Conservation (phyloP, 441 rosid genomes). For the Manihot esculenta region DNA sequence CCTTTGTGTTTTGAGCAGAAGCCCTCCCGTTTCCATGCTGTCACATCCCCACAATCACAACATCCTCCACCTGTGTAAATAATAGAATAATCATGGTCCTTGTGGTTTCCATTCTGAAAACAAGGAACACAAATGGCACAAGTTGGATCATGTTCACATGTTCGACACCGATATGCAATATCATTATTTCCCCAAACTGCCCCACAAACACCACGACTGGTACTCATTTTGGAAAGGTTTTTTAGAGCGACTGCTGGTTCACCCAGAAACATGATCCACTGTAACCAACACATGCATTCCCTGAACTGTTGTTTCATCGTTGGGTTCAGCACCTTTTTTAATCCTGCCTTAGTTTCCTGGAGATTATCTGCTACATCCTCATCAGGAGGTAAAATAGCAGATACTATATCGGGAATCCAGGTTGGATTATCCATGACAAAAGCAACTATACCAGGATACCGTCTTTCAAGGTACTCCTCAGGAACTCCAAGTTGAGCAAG, state of each 20-base stretch:
- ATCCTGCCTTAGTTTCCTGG: slow-evolving; percentile 35
- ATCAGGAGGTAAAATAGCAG: slow-evolving; percentile 64
- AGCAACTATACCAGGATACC: slow-evolving; percentile 50
- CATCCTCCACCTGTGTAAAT: slow-evolving; percentile 91
- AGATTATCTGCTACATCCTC: slow-evolving; percentile 56
- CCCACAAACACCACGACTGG: slow-evolving; percentile 89
- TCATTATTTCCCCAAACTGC: slow-evolving; percentile 96
- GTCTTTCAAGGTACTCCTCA: slow-evolving; percentile 41
- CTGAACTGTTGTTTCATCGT: slow-evolving; percentile 46
- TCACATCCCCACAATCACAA: slow-evolving; percentile 97
- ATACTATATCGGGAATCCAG: slow-evolving; percentile 48
- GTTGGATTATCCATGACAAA: slow-evolving; percentile 44
- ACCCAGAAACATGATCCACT: slow-evolving; percentile 86
- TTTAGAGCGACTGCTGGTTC: slow-evolving; percentile 58
- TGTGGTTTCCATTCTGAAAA: slow-evolving; percentile 82
- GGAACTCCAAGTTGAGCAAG: slow-evolving; percentile 66
- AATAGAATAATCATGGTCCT: slow-evolving; percentile 75
- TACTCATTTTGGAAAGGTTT: slow-evolving; percentile 47
- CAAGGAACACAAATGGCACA: slow-evolving; percentile 98
- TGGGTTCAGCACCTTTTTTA: slow-evolving; percentile 33
- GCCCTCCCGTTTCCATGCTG: slow-evolving; percentile 96
- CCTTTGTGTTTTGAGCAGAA: slow-evolving; percentile 96
- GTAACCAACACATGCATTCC: slow-evolving; percentile 73
- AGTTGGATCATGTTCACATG: slow-evolving; percentile 86
- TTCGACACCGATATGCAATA: slow-evolving; percentile 85